Evolutionary conservation across 2,329 filamentous ascomycete species (phyloP), one percentile per base, ranked within the genome.

Genomic region (Pseudogymnoascus sp.): DNA sequence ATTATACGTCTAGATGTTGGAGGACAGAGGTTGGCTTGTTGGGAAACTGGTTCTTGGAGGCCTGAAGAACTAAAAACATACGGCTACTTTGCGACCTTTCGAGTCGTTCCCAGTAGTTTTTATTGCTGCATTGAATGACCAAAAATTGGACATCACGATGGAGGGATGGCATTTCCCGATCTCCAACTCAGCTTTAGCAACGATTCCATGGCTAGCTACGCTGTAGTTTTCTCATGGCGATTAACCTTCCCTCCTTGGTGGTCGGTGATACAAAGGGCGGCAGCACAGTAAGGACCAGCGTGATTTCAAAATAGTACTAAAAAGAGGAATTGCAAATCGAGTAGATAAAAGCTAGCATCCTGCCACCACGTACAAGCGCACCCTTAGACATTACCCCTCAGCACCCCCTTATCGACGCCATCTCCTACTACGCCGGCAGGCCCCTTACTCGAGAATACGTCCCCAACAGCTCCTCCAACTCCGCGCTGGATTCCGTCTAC

Each of bases 401-500:
- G 60, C 15, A 67, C 6, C 0, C 57, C 57, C 62, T 69, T 68
- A 59, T 70, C 68, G 12, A 68, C 61, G 37, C 57, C 59, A 36
- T 62, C 62, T 3, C 68, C 68, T 14, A 65, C 64, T n/a, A 39
- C 57, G 3, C 63, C 66, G 3, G 39, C 64, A 38, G 68, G 11
- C 1, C 64, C 64, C 6, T 61, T 61, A 18, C 62, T 58, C 1
- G 63, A 62, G 25, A 71, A 62, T 3, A 61, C 59, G 57, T 68
- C 64, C 3, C 66, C 69, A 1, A 68, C 66, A 5, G 64, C 43
- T 2, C 66, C 63, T 1, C 62, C 62, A 15, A 68, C 64, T n/a
- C 61, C 60, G 6, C 63, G 38, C 57, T 70, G 68, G n/a, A 68
- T 58, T 4, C 63, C 61, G 57, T 69, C 68, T 3, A 70, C 43